Conservation (phyloP, 2,329 filamentous ascomycete genomes). For the Aurifilum marmelostoma region DNA sequence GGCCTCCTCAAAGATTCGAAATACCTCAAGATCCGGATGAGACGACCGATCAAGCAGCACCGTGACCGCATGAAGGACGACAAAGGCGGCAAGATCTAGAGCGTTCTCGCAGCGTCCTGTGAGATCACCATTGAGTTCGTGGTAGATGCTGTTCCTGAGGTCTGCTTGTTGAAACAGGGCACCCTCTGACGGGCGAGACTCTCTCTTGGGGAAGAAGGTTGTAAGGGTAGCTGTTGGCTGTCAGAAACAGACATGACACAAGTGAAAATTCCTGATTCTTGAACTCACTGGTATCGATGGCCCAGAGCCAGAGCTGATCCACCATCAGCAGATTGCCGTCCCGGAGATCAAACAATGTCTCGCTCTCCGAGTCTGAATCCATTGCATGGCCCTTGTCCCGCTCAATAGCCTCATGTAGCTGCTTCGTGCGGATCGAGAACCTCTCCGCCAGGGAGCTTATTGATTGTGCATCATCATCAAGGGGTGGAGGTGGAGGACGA, state of each 20-base stretch:
- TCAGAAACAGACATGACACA: background rate
- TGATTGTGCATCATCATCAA: background rate
- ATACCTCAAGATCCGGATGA: slow-evolving; percentile 64
- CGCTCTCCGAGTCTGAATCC: slow-evolving; percentile 31
- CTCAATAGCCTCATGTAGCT: slow-evolving; percentile 25
- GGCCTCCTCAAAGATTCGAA: slow-evolving; percentile 68
- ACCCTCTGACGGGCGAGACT: slow-evolving; percentile 58
- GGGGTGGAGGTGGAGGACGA: slow-evolving; percentile 29
- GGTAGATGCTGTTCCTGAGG: slow-evolving; percentile 65
- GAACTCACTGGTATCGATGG: slow-evolving; percentile 54
- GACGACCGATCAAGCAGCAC: slow-evolving; percentile 63
- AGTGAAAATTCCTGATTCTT: too few relatives aligned
- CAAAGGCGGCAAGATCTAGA: slow-evolving; percentile 64
- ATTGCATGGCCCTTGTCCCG: slow-evolving; percentile 20
- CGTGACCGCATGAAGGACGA: slow-evolving; percentile 63
- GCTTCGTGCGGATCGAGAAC: slow-evolving; percentile 27
- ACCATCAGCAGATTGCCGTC: slow-evolving; percentile 67
- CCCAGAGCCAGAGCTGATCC: slow-evolving; percentile 67
- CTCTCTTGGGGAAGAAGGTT: slow-evolving; percentile 59
- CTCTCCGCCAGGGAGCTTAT: slow-evolving; percentile 12
- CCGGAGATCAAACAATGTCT: slow-evolving; percentile 35
- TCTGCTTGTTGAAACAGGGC: slow-evolving; percentile 63
- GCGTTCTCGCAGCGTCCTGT: slow-evolving; percentile 65
- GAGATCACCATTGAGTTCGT: slow-evolving; percentile 67
- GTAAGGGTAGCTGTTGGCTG: slow-evolving; percentile 48